A percentile compares a stretch with the other conserved stretches of the same genome.
These are phyloP conservation scores for Camelina hispida DNA, from an alignment of 345 rosid genomes.

Conservation along the genomic window DNA sequence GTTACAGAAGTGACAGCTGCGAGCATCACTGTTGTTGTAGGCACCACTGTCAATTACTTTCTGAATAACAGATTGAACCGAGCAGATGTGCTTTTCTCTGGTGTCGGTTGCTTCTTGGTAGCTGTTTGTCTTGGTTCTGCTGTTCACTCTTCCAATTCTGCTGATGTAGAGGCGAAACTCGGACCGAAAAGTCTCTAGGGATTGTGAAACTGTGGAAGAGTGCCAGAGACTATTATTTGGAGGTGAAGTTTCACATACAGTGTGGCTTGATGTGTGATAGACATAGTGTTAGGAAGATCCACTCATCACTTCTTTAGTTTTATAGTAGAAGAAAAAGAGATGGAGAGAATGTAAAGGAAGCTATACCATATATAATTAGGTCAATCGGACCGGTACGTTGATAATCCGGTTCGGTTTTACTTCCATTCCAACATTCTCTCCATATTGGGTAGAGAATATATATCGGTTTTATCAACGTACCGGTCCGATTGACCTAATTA, in stretches of 20 bases:
- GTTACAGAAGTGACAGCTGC: conserved; percentile 78
- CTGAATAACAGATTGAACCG: conserved; percentile 61
- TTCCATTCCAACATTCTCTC: no score
- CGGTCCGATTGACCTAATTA: no score
- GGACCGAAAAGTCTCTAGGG: conserved; percentile 19
- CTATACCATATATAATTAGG: no score
- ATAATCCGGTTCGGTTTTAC: no score
- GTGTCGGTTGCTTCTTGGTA: conserved; percentile 74
- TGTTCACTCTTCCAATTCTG: conserved; percentile 73
- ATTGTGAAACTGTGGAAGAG: conserved; percentile 32
- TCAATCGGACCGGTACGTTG: no score
- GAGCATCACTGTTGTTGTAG: conserved; percentile 76
- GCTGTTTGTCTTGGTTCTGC: conserved; percentile 84
- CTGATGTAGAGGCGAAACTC: conserved; percentile 65
- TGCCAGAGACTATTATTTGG: conserved; percentile 27
- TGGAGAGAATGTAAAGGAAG: conserved; percentile 49
- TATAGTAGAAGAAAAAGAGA: conserved; percentile 35
- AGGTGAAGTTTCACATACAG: conserved; percentile 25
- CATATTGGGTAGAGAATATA: no score
- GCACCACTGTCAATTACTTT: conserved; percentile 81
- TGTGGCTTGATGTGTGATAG: not conserved
- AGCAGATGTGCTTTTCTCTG: conserved; percentile 82
- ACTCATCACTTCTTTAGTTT: conserved; percentile 24
- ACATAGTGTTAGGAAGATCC: conserved; percentile 41
- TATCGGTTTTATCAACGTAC: no score